These are phyloP conservation scores for Xanthoconium purpureum DNA, from an alignment of 768 basidiomycete genomes.

Conservation along the genomic window DNA sequence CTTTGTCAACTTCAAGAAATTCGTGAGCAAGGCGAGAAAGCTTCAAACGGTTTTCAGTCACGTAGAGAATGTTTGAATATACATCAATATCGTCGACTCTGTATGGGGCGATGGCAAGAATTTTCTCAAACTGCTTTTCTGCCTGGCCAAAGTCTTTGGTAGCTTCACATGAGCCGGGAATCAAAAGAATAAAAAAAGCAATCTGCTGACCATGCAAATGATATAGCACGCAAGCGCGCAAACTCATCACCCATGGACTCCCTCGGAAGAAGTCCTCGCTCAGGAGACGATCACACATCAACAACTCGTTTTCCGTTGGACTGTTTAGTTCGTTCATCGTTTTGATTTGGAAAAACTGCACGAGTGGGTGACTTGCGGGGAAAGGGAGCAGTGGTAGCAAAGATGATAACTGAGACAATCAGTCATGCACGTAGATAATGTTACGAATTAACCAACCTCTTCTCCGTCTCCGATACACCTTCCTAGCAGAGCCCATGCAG, in stretches of 20 bases:
- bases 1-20: slow-evolving; percentile 84
- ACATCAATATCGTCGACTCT: slow-evolving; percentile 94
- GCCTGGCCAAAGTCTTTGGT: slow-evolving; percentile 81
- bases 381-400: slow-evolving; percentile 46
- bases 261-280: slow-evolving; percentile 69
- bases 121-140: slow-evolving; percentile 79
- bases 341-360: slow-evolving; percentile 81
- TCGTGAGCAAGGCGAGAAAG: slow-evolving; percentile 90
- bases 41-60: slow-evolving; percentile 85
- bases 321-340: slow-evolving; percentile 87
- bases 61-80: slow-evolving; percentile 95
- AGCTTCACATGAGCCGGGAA: slow-evolving; percentile 5
- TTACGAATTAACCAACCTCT: slow-evolving; percentile 53
- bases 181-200: neutral
- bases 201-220: slow-evolving; percentile 75
- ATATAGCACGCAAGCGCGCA: slow-evolving; percentile 83
- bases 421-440: slow-evolving; percentile 1
- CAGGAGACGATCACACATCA: slow-evolving; percentile 76
- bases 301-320: slow-evolving; percentile 82
- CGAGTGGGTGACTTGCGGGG: slow-evolving; percentile 50
- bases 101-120: slow-evolving; percentile 77
- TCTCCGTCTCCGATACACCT: slow-evolving; percentile 79
- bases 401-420: slow-evolving; percentile 38
- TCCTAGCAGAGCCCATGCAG: slow-evolving; percentile 80
- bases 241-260: slow-evolving; percentile 82